These are phyloP conservation scores for Curvularia verruculosa DNA, from an alignment of 2,329 filamentous ascomycete species.

Conservation along the genomic window DNA sequence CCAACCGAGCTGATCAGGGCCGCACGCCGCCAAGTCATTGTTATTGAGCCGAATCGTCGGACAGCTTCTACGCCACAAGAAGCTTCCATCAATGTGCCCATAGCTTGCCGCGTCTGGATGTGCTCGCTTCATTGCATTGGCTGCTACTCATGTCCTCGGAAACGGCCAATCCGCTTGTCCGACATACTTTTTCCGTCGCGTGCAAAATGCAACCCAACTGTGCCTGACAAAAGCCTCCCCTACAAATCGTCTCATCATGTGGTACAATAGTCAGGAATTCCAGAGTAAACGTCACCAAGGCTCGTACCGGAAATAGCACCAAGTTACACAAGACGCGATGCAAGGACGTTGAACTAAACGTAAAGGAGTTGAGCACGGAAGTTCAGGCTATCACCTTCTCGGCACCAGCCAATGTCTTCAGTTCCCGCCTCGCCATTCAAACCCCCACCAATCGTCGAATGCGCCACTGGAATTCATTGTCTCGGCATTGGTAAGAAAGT, in stretches of 20 bases:
- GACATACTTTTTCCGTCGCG: slow-evolving; percentile 3
- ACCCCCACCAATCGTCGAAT: slow-evolving; percentile 34
- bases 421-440: slow-evolving; percentile 24
- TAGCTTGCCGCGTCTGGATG: slow-evolving; percentile 16
- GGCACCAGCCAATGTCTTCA: slow-evolving; percentile 28
- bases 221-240: not conserved
- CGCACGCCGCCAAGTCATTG: slow-evolving; percentile 22
- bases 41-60: slow-evolving; percentile 25
- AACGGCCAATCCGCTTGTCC: slow-evolving; percentile 15
- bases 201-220: slow-evolving; percentile 4
- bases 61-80: slow-evolving; percentile 26
- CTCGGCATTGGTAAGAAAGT: slow-evolving; percentile 39
- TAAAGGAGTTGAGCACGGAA: slow-evolving; percentile 20
- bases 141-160: slow-evolving; percentile 17
- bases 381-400: slow-evolving; percentile 21
- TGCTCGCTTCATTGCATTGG: slow-evolving; percentile 19
- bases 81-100: slow-evolving; percentile 27
- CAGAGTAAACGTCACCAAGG: slow-evolving; percentile 11
- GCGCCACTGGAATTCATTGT: slow-evolving; percentile 28
- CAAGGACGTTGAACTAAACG: slow-evolving; percentile 29
- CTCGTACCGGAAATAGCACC: slow-evolving; percentile 9
- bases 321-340: slow-evolving; percentile 18
- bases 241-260: slow-evolving; percentile 5
- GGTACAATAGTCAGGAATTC: slow-evolving; percentile 1
- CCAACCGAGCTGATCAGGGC: slow-evolving; percentile 21